These are phyloP conservation scores for Wakefieldia striispora DNA, from an alignment of 768 basidiomycete species.

Conservation along the genomic window DNA sequence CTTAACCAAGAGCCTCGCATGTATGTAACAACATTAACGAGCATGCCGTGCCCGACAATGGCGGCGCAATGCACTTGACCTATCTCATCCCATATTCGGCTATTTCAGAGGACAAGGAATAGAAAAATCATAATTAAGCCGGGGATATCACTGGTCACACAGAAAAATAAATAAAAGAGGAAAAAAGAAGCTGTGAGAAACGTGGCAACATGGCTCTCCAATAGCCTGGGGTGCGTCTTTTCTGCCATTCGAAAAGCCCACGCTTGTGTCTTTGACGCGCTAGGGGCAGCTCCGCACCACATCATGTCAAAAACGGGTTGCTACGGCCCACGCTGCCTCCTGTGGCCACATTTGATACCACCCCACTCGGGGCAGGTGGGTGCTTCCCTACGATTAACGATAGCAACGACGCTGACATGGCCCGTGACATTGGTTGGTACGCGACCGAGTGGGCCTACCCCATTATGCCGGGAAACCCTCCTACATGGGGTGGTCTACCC, in stretches of 20 bases:
- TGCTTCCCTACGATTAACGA: no score
- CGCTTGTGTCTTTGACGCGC: slow-evolving; percentile 10
- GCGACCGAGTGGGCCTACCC: neutral
- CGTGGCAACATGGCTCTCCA: slow-evolving; percentile 11
- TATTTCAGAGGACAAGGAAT: no score
- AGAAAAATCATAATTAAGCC: no score
- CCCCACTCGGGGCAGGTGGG: neutral
- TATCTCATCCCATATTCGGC: no score
- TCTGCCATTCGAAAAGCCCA: slow-evolving; percentile 28
- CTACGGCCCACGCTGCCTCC: neutral
- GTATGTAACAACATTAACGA: no score
- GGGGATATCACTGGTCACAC: no score
- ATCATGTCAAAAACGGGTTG: slow-evolving; percentile 11
- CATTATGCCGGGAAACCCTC: neutral
- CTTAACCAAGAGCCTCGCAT: no score
- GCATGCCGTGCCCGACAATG: no score
- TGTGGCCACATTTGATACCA: neutral
- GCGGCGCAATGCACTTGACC: no score
- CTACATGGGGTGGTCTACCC: slow-evolving; percentile 1
- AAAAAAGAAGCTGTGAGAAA: slow-evolving; percentile 15
- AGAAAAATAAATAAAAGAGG: neutral
- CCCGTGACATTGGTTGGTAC: neutral
- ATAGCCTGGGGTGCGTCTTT: slow-evolving; percentile 23
- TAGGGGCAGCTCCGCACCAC: slow-evolving; percentile 3
- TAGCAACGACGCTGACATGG: no score